Percentiles rank a stretch among this genome's conserved stretches.
Conservation (phyloP, 2,329 filamentous ascomycete genomes). For the Calonectria honghensis region DNA sequence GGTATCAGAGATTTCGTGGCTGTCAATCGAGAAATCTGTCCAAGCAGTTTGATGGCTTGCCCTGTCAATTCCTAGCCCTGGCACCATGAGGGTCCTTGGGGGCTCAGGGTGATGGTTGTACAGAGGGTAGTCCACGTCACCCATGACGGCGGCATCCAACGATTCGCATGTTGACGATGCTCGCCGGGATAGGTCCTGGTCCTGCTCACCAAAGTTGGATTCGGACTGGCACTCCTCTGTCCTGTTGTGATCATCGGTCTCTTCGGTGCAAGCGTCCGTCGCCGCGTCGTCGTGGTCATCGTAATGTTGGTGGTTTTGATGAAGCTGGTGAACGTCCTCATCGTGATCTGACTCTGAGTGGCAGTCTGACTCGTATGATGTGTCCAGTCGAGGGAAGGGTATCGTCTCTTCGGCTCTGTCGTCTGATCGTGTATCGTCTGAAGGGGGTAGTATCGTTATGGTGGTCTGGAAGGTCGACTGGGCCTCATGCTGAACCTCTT, state of each 20-base stretch:
- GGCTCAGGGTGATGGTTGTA: conserved; percentile 60
- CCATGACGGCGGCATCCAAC: conserved; percentile 57
- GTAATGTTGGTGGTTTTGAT: conserved; percentile 51
- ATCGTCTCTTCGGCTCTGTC: conserved; percentile 48
- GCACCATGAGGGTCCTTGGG: conserved; percentile 68
- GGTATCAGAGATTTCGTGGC: conserved; percentile 64
- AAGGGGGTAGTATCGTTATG: conserved; percentile 70
- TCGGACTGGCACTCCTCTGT: conserved; percentile 55
- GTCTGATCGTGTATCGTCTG: conserved; percentile 43
- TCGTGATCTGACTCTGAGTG: conserved; percentile 60
- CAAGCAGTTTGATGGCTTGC: conserved; percentile 75
- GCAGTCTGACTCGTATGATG: conserved; percentile 63
- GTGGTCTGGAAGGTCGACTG: conserved; percentile 63
- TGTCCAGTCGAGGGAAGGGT: conserved; percentile 61
- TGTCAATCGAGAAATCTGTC: conserved; percentile 77
- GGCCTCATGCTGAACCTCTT: conserved; percentile 40
- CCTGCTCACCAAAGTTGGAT: conserved; percentile 55
- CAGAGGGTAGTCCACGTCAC: conserved; percentile 54
- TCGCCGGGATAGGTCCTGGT: conserved; percentile 58
- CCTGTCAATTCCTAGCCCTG: conserved; percentile 67
- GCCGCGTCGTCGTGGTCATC: conserved; percentile 58
- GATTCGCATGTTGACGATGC: conserved; percentile 67
- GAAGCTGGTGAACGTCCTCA: conserved; percentile 47
- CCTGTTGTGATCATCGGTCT: conserved; percentile 58
- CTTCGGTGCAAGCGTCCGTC: conserved; percentile 62